These are phyloP conservation scores for Plicaturopsis crispa DNA, from an alignment of 768 basidiomycete genomes.

Conservation along the genomic window DNA sequence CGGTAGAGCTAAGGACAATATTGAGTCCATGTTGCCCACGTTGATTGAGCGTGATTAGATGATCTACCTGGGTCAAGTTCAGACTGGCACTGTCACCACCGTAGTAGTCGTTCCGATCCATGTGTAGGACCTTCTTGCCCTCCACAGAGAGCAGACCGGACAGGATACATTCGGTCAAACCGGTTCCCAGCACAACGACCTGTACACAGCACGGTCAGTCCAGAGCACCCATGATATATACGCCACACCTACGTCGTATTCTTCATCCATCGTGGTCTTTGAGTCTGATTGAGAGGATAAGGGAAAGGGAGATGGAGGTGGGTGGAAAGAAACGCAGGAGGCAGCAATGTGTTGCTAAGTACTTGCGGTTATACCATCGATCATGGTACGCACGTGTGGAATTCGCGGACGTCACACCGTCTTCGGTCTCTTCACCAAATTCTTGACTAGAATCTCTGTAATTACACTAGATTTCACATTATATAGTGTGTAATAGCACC, in stretches of 20 bases:
- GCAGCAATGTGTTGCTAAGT: background rate
- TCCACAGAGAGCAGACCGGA: constrained; percentile 98
- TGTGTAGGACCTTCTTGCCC: constrained; percentile 99
- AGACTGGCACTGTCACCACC: constrained; percentile 95
- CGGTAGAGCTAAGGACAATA: constrained; percentile 69
- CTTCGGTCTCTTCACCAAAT: background rate
- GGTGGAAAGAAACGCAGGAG: constrained; percentile 6
- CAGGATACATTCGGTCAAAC: constrained; percentile 96
- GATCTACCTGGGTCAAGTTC: constrained; percentile 88
- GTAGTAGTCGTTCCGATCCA: constrained; percentile 98
- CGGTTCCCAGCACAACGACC: constrained; percentile 93
- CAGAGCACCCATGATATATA: constrained; percentile 11
- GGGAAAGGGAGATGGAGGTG: constrained; percentile 17
- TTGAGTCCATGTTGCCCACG: background rate
- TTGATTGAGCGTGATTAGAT: constrained; percentile 3
- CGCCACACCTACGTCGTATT: constrained; percentile 73
- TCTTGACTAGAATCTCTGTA: constrained; percentile 6
- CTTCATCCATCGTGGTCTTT: constrained; percentile 87
- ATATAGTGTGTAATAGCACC: too few species aligned
- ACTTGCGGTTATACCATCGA: background rate
- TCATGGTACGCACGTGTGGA: background rate
- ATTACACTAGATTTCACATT: too few species aligned
- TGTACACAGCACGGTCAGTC: constrained; percentile 22
- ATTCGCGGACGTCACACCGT: background rate
- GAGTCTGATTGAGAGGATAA: constrained; percentile 2